A percentile compares a stretch with the other conserved stretches of the same genome.
Evolutionary conservation across 169 alveolate species (phyloP).

Genomic region (Fabrea salina): DNA sequence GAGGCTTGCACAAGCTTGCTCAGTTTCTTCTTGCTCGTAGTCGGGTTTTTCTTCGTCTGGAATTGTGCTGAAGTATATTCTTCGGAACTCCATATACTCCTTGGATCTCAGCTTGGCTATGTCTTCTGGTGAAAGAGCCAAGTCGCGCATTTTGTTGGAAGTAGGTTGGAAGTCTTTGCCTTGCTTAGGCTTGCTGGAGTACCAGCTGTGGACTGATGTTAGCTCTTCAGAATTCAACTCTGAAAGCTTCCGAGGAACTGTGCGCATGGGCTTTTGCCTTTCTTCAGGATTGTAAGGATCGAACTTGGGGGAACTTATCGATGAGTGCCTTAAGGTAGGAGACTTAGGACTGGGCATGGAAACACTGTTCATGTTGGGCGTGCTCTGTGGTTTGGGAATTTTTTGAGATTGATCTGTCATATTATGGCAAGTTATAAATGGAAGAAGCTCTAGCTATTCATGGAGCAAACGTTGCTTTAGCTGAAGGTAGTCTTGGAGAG

Average conservation of each 20-base stretch:
- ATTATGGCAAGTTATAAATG: too few relatives aligned
- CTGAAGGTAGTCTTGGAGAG: too few relatives aligned
- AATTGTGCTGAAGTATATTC: neutral
- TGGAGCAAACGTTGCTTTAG: too few relatives aligned
- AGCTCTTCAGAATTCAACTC: neutral
- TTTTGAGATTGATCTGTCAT: too few relatives aligned
- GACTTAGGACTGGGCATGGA: too few relatives aligned
- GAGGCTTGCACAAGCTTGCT: neutral
- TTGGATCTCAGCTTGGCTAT: neutral
- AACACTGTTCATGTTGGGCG: too few relatives aligned
- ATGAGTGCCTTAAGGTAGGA: too few relatives aligned
- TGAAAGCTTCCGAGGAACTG: neutral
- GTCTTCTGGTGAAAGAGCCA: neutral
- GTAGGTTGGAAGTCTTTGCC: neutral
- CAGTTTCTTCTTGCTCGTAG: conserved; percentile 15
- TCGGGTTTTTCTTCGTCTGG: conserved; percentile 12
- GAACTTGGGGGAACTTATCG: too few relatives aligned
- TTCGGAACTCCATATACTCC: neutral
- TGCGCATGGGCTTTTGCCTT: neutral
- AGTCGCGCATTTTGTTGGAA: neutral
- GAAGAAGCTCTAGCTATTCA: too few relatives aligned
- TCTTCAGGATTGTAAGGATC: conserved; percentile 1
- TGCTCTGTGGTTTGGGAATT: too few relatives aligned
- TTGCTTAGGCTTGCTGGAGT: neutral
- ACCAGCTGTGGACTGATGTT: neutral